Base-by-base conservation (phyloP, 345 rosid species). In the Garcia nutans region DNA sequence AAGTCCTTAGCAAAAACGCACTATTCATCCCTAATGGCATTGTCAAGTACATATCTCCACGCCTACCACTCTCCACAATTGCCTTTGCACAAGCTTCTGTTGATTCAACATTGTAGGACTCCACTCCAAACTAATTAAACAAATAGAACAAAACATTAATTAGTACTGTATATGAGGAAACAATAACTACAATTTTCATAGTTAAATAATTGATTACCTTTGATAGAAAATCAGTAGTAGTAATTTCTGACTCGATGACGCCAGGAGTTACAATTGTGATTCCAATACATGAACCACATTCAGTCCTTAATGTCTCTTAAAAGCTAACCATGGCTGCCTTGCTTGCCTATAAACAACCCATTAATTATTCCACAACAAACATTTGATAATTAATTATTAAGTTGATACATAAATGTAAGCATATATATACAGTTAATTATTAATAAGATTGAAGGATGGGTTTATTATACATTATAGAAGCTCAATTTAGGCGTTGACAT, bases 191-290 rank as follows among this genome's bases (percentile, higher is more conserved):
- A 16, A 2, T 50, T 50, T 2, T 50, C 8, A 11, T 6, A 3
- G 6, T 33, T 33, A 33, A 33, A 1, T 37, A 37, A 37, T 37
- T 37, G 5, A 37, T 37, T 37, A 37, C 41, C 41, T 37, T 0
- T 37, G 41, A 37, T 37, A 37, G 41, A 37, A 37, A 37, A 37
- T 37, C 7, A 37, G 41, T 37, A 37, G 41, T 37, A 12, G 89
- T 80, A 26, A 85, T 37, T 76, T 88, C 89, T 0, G 95, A 87
- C 64, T 90, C 90, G 3, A 88, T 82, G 54, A 80, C 79, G 10
- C 91, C 93, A 12, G 93, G 92, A 19, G 90, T 89, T 3, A 83
- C 95, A 0, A 91, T 81, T n/a, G 88, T 85, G 52, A 90, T 78
- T 10, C 64, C 75, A 19, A 91, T 71, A 10, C 86, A 86, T 0